Evolutionary conservation across 2,329 filamentous ascomycete species (phyloP).

Genomic region (Fusarium dimerum): DNA sequence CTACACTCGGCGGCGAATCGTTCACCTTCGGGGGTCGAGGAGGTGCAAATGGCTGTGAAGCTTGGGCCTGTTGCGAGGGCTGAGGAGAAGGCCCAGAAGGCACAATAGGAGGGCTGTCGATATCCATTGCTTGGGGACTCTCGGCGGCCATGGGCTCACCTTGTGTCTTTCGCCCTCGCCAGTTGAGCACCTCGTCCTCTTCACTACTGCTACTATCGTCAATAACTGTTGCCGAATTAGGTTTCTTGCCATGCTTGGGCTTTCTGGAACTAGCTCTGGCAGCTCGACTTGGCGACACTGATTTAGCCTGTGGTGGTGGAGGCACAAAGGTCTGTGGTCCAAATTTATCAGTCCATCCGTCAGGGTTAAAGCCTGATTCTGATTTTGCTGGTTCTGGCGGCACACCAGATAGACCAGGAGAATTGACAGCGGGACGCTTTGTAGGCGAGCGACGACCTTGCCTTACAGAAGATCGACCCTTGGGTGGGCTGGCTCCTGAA

Average conservation of each 20-base stretch:
- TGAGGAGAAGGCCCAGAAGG: conserved; percentile 19
- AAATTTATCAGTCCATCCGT: conserved; percentile 57
- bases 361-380: conserved; percentile 47
- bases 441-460: conserved; percentile 43
- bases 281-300: conserved; percentile 47
- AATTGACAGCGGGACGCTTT: conserved; percentile 28
- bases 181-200: conserved; percentile 41
- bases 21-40: background rate
- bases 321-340: conserved; percentile 57
- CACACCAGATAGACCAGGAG: conserved; percentile 23
- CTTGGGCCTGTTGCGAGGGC: conserved; percentile 11
- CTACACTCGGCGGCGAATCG: conserved; percentile 2
- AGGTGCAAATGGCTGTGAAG: conserved; percentile 13
- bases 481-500: conserved; percentile 23
- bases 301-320: conserved; percentile 38
- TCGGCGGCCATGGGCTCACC: conserved; percentile 33
- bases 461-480: conserved; percentile 39
- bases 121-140: conserved; percentile 65
- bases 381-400: conserved; percentile 23
- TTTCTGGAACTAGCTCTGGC: conserved; percentile 56
- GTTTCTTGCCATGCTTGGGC: conserved; percentile 57
- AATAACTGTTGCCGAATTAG: conserved; percentile 48
- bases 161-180: conserved; percentile 37
- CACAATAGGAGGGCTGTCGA: conserved; percentile 52
- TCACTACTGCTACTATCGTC: conserved; percentile 45